Evolutionary conservation across 495 filamentous ascomycete species (phyloP).

Genomic region (Tuber indicum): DNA sequence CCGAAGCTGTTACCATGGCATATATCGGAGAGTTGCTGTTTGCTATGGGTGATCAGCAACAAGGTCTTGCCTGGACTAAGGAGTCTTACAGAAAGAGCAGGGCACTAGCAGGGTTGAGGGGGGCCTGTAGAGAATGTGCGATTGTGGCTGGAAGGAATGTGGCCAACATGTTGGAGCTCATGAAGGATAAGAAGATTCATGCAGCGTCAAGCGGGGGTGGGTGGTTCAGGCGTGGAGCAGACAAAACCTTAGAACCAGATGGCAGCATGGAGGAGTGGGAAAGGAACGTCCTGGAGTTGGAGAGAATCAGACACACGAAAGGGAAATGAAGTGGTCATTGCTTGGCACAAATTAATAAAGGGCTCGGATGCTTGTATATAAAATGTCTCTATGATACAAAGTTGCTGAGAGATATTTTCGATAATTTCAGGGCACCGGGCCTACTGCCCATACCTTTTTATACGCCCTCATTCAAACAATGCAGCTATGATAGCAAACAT

Average conservation of each 20-base stretch:
- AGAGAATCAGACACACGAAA: constrained; percentile 46
- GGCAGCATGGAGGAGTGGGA: constrained; percentile 45
- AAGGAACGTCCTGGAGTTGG: constrained; percentile 46
- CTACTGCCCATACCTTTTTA: background rate
- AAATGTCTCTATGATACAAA: background rate
- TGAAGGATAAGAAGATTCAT: constrained; percentile 51
- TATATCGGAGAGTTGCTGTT: constrained; percentile 94
- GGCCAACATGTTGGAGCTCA: constrained; percentile 59
- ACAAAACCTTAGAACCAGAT: constrained; percentile 28
- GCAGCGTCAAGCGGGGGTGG: constrained; percentile 40
- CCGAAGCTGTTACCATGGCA: constrained; percentile 75
- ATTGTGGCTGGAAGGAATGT: constrained; percentile 66
- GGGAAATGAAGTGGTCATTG: constrained; percentile 19
- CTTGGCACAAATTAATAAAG: background rate
- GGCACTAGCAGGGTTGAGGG: constrained; percentile 50
- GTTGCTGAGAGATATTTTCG: background rate
- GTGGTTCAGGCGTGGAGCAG: constrained; percentile 51
- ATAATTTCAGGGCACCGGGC: background rate
- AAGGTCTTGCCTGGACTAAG: constrained; percentile 76
- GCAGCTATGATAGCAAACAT: background rate
- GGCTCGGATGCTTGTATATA: background rate
- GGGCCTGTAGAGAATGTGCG: constrained; percentile 65
- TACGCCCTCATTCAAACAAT: background rate
- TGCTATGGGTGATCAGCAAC: constrained; percentile 51
- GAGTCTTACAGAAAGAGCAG: constrained; percentile 45